phyloP scores from a whole-genome alignment of 75 land plant species.

The Gnetum montanum region DNA sequence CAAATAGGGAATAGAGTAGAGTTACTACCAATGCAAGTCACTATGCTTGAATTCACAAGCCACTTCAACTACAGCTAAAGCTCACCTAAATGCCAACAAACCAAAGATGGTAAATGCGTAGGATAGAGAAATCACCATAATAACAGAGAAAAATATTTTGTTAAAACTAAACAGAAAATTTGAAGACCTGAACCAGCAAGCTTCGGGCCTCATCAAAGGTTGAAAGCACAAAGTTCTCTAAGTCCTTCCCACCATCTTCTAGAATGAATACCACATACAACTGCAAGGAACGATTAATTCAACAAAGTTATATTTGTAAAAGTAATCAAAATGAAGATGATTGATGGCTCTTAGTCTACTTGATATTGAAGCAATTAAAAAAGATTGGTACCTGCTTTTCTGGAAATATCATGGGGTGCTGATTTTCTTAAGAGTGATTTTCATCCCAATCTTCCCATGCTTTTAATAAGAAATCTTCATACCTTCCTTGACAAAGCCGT shows the following conservation, averaged over 20 bases:
- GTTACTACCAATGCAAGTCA: constrained; percentile 95
- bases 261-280: constrained; percentile 73
- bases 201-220: constrained; percentile 78
- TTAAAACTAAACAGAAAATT: background rate
- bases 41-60: constrained; percentile 94
- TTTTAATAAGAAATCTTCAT: constrained; percentile 48
- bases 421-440: constrained; percentile 77
- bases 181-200: constrained; percentile 81
- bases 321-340: too few relatives aligned
- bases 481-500: constrained; percentile 71
- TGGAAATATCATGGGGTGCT: constrained; percentile 76
- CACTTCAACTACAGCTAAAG: constrained; percentile 85
- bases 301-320: too few relatives aligned
- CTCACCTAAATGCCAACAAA: constrained; percentile 71
- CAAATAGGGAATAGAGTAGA: background rate
- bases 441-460: constrained; percentile 97
- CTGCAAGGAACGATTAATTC: constrained; percentile 28
- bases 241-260: constrained; percentile 86
- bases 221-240: constrained; percentile 74
- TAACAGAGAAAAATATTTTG: background rate
- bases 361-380: too few relatives aligned
- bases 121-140: background rate
- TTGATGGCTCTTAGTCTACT: too few relatives aligned
- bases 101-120: too few relatives aligned
- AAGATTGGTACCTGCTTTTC: constrained; percentile 81